Conservation (phyloP, 495 filamentous ascomycete species). For the Aspergillus avenaceus region DNA sequence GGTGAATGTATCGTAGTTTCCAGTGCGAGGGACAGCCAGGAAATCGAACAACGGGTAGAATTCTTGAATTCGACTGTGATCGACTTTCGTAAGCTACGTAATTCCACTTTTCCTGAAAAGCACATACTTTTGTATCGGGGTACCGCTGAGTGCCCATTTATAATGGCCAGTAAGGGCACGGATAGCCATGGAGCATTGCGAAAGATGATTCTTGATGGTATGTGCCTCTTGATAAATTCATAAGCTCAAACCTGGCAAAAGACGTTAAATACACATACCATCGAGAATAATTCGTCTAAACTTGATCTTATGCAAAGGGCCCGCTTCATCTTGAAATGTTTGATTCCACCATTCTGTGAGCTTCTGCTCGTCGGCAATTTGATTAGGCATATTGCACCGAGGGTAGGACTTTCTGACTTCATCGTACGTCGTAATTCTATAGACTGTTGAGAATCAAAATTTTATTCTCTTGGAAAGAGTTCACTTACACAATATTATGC, state of each 20-base stretch:
- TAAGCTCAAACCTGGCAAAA: background rate
- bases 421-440: conserved; percentile 48
- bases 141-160: conserved; percentile 60
- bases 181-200: conserved; percentile 49
- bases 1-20: conserved; percentile 40
- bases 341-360: conserved; percentile 34
- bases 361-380: conserved; percentile 17
- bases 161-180: conserved; percentile 45
- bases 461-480: background rate
- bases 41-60: conserved; percentile 62
- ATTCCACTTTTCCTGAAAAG: conserved; percentile 14
- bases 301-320: conserved; percentile 43
- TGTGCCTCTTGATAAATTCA: conserved; percentile 39
- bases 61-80: conserved; percentile 32
- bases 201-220: conserved; percentile 55
- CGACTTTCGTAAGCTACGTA: background rate
- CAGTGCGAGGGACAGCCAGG: conserved; percentile 42
- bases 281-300: conserved; percentile 57
- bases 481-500: conserved; percentile 24
- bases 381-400: conserved; percentile 20
- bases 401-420: conserved; percentile 52
- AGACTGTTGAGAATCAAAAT: too few relatives aligned
- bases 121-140: conserved; percentile 52
- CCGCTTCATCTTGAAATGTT: conserved; percentile 26
- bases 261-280: conserved; percentile 27